phyloP scores from a whole-genome alignment of 2,329 filamentous ascomycete genomes.

The Fusarium palustre region DNA sequence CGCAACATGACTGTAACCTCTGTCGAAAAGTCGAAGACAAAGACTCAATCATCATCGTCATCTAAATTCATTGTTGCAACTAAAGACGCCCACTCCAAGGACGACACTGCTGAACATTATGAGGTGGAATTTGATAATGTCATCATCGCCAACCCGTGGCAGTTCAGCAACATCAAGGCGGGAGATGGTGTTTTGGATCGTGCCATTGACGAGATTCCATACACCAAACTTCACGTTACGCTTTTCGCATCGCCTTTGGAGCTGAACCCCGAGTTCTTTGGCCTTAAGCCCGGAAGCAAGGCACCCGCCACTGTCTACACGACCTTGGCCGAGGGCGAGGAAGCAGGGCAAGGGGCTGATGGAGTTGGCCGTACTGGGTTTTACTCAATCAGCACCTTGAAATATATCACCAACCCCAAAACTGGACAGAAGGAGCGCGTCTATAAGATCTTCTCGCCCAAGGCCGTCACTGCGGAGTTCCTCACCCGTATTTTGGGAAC shows the following conservation, averaged over 20 bases:
- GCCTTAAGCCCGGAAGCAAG: constrained; percentile 64
- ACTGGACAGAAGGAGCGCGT: constrained; percentile 66
- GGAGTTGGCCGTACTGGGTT: constrained; percentile 81
- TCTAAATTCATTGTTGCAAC: constrained; percentile 63
- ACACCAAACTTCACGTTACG: constrained; percentile 88
- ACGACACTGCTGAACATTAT: constrained; percentile 53
- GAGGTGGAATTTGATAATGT: constrained; percentile 78
- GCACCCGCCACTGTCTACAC: constrained; percentile 85
- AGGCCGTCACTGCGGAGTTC: constrained; percentile 64
- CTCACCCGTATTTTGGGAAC: constrained; percentile 64
- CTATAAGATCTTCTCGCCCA: constrained; percentile 75
- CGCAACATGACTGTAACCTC: constrained; percentile 76
- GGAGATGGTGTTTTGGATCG: constrained; percentile 75
- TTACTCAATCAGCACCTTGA: constrained; percentile 85
- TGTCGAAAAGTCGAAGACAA: constrained; percentile 65
- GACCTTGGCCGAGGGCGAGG: constrained; percentile 74
- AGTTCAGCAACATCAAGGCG: constrained; percentile 77
- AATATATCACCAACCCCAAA: constrained; percentile 70
- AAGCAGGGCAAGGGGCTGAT: constrained; percentile 60
- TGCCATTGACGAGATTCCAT: constrained; percentile 82
- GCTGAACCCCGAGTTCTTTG: constrained; percentile 81
- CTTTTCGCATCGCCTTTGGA: constrained; percentile 82
- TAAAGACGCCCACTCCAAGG: constrained; percentile 39
- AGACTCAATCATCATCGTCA: constrained; percentile 51
- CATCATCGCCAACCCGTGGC: constrained; percentile 84